Evolutionary conservation across 2,329 filamentous ascomycete species (phyloP), one percentile per base, ranked within the genome.

Genomic region (Parastagonospora avenae): DNA sequence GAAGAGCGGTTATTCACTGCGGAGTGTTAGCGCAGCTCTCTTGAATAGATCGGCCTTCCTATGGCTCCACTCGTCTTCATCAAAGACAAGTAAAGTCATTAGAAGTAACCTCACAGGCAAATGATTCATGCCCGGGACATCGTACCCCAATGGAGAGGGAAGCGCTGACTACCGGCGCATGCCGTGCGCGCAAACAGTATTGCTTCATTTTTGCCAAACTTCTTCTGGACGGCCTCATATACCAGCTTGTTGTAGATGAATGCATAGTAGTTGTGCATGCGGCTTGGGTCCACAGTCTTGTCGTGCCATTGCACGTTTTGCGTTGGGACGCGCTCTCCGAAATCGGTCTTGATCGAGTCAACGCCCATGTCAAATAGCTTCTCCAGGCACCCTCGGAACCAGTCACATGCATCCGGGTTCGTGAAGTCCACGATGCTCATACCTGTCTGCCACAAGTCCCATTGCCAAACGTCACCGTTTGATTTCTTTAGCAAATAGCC

Each of bases 211-310:
- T 74, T 71, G 12, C 82, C 81, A 68, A 79, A 63, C 60, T 74
- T 56, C 74, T 76, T 75, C 64, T 85, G 81, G 10, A 90, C 77
- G 1, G 85, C 80, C 62, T 88, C 82, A 66, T 88, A 90, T 7
- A 90, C 87, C 48, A 84, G 71, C 59, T 85, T 83, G 78, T 90
- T 91, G 76, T 89, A 91, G 2, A 86, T 73, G 64, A 88, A 87
- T n/a, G 88, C 80, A 70, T 90, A 91, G 75, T 84, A 90, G 72
- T 91, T 91, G 75, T 90, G 88, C 87, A 91, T 91, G 61, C 82
- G 82, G 43, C 76, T 77, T 1, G 86, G 81, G 60, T 90, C 85
- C n/a, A 77, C 67, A 4, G 76, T 77, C 41, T 75, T 65, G 60
- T 90, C 85, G 64, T 83, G 77, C 81, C 87, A 91, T 57, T 82